phyloP scores from a whole-genome alignment of 225 moss, liverwort and hornwort species.

The Marchantia paleacea region DNA sequence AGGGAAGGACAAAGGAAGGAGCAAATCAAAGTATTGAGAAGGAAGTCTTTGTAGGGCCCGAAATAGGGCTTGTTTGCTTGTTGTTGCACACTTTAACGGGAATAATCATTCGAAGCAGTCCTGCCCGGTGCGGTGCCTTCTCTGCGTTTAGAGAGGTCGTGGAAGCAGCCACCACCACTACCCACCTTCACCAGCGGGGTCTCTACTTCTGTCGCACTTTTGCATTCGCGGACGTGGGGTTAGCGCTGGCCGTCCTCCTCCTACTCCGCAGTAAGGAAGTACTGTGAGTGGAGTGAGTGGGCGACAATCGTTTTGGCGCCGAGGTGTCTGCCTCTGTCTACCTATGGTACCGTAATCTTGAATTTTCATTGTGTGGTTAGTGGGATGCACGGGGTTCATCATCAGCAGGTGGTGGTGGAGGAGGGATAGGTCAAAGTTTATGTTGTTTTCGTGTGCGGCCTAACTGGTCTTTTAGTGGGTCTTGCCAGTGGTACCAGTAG shows the following conservation, averaged over 20 bases:
- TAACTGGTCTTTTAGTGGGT: background rate
- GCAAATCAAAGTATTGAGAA: background rate
- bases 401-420: background rate
- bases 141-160: background rate
- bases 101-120: background rate
- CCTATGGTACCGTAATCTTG: background rate
- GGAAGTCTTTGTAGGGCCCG: background rate
- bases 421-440: background rate
- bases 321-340: background rate
- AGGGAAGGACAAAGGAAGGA: too few relatives aligned
- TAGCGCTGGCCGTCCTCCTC: background rate
- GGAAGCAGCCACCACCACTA: background rate
- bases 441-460: background rate
- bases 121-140: background rate
- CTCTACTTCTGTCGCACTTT: background rate
- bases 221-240: background rate
- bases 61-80: background rate
- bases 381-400: background rate
- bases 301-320: background rate
- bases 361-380: background rate
- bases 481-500: background rate
- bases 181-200: background rate
- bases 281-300: background rate
- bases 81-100: background rate
- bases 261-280: background rate